A percentile compares a stretch with the other conserved stretches of the same genome.
Evolutionary conservation across 2,329 filamentous ascomycete species (phyloP).

Genomic region (Ramularia collo-cygni): DNA sequence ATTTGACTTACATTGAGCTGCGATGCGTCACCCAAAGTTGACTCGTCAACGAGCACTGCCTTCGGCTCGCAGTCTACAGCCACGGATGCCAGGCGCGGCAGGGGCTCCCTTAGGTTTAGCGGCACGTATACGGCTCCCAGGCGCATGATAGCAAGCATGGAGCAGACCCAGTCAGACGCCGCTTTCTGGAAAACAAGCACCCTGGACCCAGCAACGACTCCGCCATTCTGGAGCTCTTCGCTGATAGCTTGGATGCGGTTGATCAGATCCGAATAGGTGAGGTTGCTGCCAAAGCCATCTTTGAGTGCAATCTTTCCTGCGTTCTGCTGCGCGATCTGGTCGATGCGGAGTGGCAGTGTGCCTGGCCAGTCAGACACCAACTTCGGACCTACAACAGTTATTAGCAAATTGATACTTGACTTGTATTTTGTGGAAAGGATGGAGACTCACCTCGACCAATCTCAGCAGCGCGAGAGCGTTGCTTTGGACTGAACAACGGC

Average conservation of each 20-base stretch:
- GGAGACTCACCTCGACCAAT: not conserved
- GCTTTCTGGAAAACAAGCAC: slow-evolving; percentile 5
- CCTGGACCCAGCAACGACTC: not conserved
- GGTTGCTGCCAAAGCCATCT: not conserved
- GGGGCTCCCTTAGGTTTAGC: slow-evolving; percentile 2
- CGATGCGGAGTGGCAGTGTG: slow-evolving; percentile 5
- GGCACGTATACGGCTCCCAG: slow-evolving; percentile 3
- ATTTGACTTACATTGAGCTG: not conserved
- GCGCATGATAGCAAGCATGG: slow-evolving; percentile 4
- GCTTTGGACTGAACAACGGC: not conserved
- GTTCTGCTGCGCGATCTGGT: not conserved
- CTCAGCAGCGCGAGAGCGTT: not conserved
- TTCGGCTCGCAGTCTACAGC: slow-evolving; percentile 54
- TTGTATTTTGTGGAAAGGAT: too few relatives aligned
- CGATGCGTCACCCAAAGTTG: not conserved
- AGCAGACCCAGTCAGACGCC: slow-evolving; percentile 4
- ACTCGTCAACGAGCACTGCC: slow-evolving; percentile 24
- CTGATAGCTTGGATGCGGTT: slow-evolving; percentile 1
- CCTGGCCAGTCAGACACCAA: not conserved
- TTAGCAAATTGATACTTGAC: too few relatives aligned
- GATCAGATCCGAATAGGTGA: slow-evolving; percentile 3
- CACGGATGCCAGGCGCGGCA: slow-evolving; percentile 22
- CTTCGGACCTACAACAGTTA: too few relatives aligned
- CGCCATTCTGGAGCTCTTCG: not conserved
- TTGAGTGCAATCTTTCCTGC: not conserved